Evolutionary conservation across 2,329 filamentous ascomycete species (phyloP), one percentile per base, ranked within the genome.

Genomic region (Aureobasidium sp.): DNA sequence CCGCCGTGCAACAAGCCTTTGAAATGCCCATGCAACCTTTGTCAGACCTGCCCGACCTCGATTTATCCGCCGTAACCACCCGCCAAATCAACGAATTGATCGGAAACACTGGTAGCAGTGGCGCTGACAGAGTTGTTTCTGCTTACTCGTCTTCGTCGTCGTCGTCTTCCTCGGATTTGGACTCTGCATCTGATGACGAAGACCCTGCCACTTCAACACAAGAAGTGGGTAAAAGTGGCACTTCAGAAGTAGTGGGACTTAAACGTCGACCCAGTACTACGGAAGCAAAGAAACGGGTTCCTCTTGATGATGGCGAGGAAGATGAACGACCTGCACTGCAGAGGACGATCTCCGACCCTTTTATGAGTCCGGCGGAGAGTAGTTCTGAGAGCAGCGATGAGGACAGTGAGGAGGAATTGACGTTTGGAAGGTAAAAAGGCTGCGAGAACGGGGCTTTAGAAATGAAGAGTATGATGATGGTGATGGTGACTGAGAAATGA

Each of bases 121-220:
- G 73, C 79, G 48, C 61, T 65, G 15, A 68, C 62, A 48, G 70
- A 71, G 39, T 48, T 6, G 42, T 58, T 14, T 64, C 71, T 69
- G 45, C 77, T 77, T 49, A 79, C 42, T 34, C 45, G 15, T 56
- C 52, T 25, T 61, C 88, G 63, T 88, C 88, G 67, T 85, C 84
- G 65, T 84, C 88, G 76, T 82, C 85, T 70, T 76, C 76, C 74
- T 66, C 48, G 3, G 22, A 22, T 12, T 27, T 48, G 25, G 45
- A 48, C 45, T 48, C 45, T 48, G 45, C 25, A n/a, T 48, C 45
- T 68, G 67, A 63, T 68, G 71, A 51, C 70, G 51, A 51, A n/a
- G 17, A n/a, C n/a, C n/a, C n/a, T n/a, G n/a, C n/a, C n/a, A n/a
- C n/a, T n/a, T n/a, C n/a, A n/a, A n/a, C n/a, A n/a, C n/a, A n/a